Conservation (phyloP, 2,329 filamentous ascomycete genomes). For the Pseudohalonectria lignicola region DNA sequence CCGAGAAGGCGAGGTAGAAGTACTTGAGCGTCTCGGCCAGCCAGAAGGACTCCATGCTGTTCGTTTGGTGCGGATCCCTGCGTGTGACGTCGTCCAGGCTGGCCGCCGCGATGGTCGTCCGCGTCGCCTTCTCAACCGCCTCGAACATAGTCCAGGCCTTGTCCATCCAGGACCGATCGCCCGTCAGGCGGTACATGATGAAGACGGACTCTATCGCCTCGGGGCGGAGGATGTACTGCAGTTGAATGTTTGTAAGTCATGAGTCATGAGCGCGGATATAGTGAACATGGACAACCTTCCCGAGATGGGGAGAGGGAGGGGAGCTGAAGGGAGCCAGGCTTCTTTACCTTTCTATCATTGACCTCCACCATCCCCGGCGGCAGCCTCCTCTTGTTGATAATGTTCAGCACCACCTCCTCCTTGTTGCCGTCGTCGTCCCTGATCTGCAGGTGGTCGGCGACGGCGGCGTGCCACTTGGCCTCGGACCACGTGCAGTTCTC, state of each 20-base stretch:
- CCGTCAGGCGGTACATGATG: constrained; percentile 65
- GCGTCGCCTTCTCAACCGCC: constrained; percentile 48
- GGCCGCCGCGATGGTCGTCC: constrained; percentile 51
- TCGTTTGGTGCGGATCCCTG: constrained; percentile 24
- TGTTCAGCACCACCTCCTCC: constrained; percentile 19
- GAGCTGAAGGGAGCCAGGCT: too few relatives aligned
- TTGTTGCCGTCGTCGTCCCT: constrained; percentile 4
- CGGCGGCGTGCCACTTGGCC: constrained; percentile 13
- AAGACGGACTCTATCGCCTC: constrained; percentile 77
- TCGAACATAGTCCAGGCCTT: constrained; percentile 68
- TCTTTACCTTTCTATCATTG: constrained; percentile 28
- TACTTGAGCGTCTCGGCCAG: constrained; percentile 59
- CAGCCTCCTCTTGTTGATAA: constrained; percentile 31
- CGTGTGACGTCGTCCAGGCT: constrained; percentile 56
- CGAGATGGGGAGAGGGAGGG: too few relatives aligned
- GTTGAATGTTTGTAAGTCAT: too few relatives aligned
- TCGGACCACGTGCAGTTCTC: constrained; percentile 12
- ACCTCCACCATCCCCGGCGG: constrained; percentile 45
- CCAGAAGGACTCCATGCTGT: constrained; percentile 71
- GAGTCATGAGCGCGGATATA: too few relatives aligned
- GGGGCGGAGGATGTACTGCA: constrained; percentile 52
- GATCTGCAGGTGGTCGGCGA: constrained; percentile 9
- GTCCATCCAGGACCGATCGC: constrained; percentile 51
- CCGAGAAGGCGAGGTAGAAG: constrained; percentile 52
- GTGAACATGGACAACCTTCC: too few relatives aligned